Base-by-base conservation (phyloP, 2,329 filamentous ascomycete species). In the Cladophialophora psammophila region DNA sequence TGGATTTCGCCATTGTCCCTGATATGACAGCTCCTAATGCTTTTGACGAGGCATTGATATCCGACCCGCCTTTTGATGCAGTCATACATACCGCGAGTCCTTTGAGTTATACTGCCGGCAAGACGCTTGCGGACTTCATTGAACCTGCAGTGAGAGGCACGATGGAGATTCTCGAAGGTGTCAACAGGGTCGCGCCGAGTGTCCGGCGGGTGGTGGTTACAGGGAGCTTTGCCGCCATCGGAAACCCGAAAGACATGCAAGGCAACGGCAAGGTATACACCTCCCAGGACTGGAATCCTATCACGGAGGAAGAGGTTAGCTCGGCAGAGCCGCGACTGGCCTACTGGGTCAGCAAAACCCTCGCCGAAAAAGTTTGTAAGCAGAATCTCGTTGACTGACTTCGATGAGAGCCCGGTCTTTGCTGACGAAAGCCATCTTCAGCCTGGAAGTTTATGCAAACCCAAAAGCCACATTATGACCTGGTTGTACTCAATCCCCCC, bases 41-140 rank as follows among this genome's bases (percentile, higher is more conserved):
- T 31, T 95, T 95, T 71, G 86, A 90, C 66, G 77, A 85, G 76
- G 86, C 85, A 9, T 82, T 88, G 40, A 80, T 86, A 69, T 87
- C 85, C n/a, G 55, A n/a, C 7, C 86, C 86, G 0, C 86, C 87
- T 0, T 91, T 94, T 69, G 88, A 91, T 72, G 88, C 85, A 54
- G 90, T 94, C 54, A 83, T 93, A 61, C 90, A 92, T 76, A 91
- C 90, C 4, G 90, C 90, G 1, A 89, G 86, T 0, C 91, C 91
- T 0, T 93, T 91, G 79, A 88, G 91, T 72, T 85, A 88, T 75
- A 90, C 89, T 36, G 87, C 94, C 63, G 88, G 91, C 32, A 84
- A 88, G 71, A 86, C 89, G 20, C 82, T 92, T 72, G 86, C 88
- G 73, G 80, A 80, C 60, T 75, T 87, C 5, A 77, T 87, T 20